These are phyloP conservation scores for Quercus phellos DNA, from an alignment of 331 rosid species.

Conservation along the genomic window DNA sequence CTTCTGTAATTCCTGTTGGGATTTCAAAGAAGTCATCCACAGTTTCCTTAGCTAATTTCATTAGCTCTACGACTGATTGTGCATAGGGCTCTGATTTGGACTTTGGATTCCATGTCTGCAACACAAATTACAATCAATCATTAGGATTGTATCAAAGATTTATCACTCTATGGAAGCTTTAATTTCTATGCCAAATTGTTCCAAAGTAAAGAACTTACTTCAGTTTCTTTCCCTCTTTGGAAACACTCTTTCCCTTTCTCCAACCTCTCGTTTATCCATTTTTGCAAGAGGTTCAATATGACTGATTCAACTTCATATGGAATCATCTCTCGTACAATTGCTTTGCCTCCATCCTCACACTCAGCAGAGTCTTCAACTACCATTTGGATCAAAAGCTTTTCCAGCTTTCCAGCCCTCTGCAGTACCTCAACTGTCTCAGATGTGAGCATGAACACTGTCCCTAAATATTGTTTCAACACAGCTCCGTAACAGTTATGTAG, in stretches of 20 bases:
- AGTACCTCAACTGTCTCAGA: slow-evolving; percentile 55
- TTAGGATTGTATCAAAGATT: too few species aligned
- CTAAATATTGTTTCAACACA: slow-evolving; percentile 64
- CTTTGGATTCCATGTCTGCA: slow-evolving; percentile 96
- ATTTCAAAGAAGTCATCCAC: slow-evolving; percentile 67
- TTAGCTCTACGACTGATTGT: slow-evolving; percentile 62
- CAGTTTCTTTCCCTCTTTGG: slow-evolving; percentile 66
- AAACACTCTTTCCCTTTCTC: slow-evolving; percentile 45
- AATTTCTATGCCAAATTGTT: neutral
- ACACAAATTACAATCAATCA: neutral
- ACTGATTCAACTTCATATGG: slow-evolving; percentile 81
- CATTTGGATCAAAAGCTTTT: slow-evolving; percentile 74
- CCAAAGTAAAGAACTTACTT: slow-evolving; percentile 40
- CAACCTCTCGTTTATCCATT: slow-evolving; percentile 65
- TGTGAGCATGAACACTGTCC: slow-evolving; percentile 50
- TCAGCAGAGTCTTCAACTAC: slow-evolving; percentile 79
- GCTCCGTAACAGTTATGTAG: slow-evolving; percentile 83
- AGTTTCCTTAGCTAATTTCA: slow-evolving; percentile 46
- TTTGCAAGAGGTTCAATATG: slow-evolving; percentile 56
- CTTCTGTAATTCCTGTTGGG: slow-evolving; percentile 74
- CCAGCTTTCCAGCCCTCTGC: slow-evolving; percentile 69
- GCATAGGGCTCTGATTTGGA: slow-evolving; percentile 81
- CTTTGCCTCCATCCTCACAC: slow-evolving; percentile 60
- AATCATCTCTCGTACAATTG: slow-evolving; percentile 67
- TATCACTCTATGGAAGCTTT: neutral